These are phyloP conservation scores for Aspergillus brunneoviolaceus DNA, from an alignment of 2,329 filamentous ascomycete genomes.

Conservation along the genomic window DNA sequence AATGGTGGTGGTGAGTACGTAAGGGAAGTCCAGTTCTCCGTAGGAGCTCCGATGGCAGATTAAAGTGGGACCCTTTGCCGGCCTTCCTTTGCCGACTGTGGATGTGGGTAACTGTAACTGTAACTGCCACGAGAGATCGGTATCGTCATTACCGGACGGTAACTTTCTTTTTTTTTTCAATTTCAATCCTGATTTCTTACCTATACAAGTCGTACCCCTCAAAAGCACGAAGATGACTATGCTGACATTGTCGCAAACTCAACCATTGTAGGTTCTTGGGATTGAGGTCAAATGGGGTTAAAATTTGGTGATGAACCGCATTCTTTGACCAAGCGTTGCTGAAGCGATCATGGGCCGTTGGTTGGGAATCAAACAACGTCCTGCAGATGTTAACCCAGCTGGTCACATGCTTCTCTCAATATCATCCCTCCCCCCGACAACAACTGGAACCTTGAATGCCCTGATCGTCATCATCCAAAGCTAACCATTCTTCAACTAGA, in stretches of 20 bases:
- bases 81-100: not conserved
- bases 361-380: not conserved
- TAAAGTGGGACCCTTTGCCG: not conserved
- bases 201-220: not conserved
- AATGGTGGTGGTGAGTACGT: not conserved
- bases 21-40: not conserved
- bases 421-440: too few relatives aligned
- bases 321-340: not conserved
- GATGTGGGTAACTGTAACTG: constrained; percentile 1
- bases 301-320: not conserved
- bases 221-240: not conserved
- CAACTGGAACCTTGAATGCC: too few relatives aligned
- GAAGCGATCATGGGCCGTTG: not conserved
- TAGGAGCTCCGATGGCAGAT: constrained; percentile 5
- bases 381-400: not conserved
- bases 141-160: not conserved
- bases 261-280: not conserved
- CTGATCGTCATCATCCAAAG: not conserved
- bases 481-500: not conserved
- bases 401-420: not conserved
- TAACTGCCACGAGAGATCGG: not conserved
- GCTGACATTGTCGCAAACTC: not conserved
- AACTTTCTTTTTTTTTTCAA: not conserved
- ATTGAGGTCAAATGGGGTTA: too few relatives aligned
- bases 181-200: not conserved